Evolutionary conservation across 1,139 yeast genomes (phyloP).

Genomic region (Lodderomyces metapsilosis): DNA sequence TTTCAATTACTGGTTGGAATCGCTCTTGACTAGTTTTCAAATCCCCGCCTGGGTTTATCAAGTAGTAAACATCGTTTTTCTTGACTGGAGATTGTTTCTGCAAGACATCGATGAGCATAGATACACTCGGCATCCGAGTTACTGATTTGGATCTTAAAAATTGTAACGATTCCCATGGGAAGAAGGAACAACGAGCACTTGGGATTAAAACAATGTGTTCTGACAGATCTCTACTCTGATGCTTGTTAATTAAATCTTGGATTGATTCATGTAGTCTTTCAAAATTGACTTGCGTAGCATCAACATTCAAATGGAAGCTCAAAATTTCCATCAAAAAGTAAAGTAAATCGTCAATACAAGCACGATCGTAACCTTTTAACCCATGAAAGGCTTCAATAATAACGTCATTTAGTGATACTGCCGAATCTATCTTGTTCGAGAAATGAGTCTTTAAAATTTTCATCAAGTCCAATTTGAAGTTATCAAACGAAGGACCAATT

Average conservation of each 20-base stretch:
- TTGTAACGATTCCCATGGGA: conserved; percentile 90
- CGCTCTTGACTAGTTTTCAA: conserved; percentile 63
- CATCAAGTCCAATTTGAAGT: conserved; percentile 39
- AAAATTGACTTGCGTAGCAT: conserved; percentile 49
- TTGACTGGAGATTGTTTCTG: conserved; percentile 10
- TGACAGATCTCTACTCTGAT: conserved; percentile 16
- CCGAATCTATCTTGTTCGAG: too few relatives aligned
- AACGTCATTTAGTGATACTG: conserved; percentile 44
- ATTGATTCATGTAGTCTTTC: conserved; percentile 43
- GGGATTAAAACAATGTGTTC: conserved; percentile 68
- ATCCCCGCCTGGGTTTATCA: conserved; percentile 84
- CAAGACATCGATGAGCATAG: conserved; percentile 44
- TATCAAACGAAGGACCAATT: conserved; percentile 24
- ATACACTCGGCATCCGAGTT: conserved; percentile 73
- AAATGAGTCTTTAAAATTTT: conserved; percentile 33
- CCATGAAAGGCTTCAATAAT: conserved; percentile 53
- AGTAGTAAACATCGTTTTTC: conserved; percentile 41
- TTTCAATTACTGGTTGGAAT: conserved; percentile 48
- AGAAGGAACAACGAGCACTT: conserved; percentile 56
- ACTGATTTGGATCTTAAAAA: conserved; percentile 54
- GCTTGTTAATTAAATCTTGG: conserved; percentile 36
- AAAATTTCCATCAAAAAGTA: conserved; percentile 60
- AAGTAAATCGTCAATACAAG: conserved; percentile 54
- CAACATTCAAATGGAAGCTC: conserved; percentile 61
- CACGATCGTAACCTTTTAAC: conserved; percentile 26